A percentile compares a stretch with the other conserved stretches of the same genome.
Evolutionary conservation across 805 yeast genomes (phyloP).

Genomic region (Blastobotrys mokoenaii): DNA sequence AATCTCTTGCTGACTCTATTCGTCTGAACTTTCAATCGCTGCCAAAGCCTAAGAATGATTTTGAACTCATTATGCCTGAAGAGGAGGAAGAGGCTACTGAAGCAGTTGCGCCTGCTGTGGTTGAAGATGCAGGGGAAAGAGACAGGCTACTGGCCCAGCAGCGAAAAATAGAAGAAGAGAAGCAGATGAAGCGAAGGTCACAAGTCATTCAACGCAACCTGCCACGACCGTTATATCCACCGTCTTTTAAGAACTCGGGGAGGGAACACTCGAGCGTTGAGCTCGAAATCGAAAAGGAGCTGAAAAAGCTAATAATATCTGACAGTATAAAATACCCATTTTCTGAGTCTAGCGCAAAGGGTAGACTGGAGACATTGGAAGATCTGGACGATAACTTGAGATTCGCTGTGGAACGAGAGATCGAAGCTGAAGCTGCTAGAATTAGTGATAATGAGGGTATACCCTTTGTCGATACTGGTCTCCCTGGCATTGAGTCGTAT

Average conservation of each 20-base stretch:
- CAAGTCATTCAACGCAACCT: slow-evolving; percentile 40
- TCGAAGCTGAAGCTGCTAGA: slow-evolving; percentile 11
- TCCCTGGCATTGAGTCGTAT: background rate
- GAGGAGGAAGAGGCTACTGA: slow-evolving; percentile 15
- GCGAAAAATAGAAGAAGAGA: slow-evolving; percentile 14
- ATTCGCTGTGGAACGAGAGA: slow-evolving; percentile 8
- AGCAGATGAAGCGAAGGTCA: slow-evolving; percentile 34
- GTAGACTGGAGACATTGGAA: slow-evolving; percentile 2
- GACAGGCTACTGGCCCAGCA: slow-evolving; percentile 18
- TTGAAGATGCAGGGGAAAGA: slow-evolving; percentile 26
- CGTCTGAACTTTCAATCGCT: slow-evolving; percentile 15
- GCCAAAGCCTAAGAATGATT: slow-evolving; percentile 35
- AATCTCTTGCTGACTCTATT: too few species aligned
- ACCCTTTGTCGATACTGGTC: background rate
- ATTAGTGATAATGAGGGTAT: background rate
- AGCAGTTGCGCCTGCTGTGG: slow-evolving; percentile 10
- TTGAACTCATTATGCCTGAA: slow-evolving; percentile 31
- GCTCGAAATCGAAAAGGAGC: slow-evolving; percentile 19
- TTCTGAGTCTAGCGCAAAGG: slow-evolving; percentile 1
- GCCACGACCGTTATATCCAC: slow-evolving; percentile 20
- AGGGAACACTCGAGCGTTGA: background rate
- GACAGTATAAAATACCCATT: slow-evolving; percentile 23
- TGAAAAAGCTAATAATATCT: slow-evolving; percentile 19
- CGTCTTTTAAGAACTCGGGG: background rate
- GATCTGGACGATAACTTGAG: slow-evolving; percentile 19